These are phyloP conservation scores for Phylloboletellus chloephorus DNA, from an alignment of 1,284 basidiomycete genomes.

Conservation along the genomic window DNA sequence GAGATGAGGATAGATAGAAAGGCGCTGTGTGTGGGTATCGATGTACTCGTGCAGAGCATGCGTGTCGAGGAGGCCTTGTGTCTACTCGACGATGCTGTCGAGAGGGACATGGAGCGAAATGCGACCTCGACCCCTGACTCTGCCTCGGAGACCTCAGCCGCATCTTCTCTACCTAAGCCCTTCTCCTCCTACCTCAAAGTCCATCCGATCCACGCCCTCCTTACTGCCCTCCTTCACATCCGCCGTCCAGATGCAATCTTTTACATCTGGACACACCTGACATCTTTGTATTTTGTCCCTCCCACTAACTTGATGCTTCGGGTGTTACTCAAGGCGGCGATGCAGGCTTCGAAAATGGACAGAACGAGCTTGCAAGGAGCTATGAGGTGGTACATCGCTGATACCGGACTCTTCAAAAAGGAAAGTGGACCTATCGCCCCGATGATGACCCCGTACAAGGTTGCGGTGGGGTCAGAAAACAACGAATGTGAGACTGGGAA, in stretches of 20 bases:
- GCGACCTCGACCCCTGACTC: background rate
- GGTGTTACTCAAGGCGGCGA: conserved; percentile 55
- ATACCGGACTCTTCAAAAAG: conserved; percentile 18
- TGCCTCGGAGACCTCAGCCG: background rate
- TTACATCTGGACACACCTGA: conserved; percentile 56
- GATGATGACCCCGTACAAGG: conserved; percentile 2
- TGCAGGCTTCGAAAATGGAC: conserved; percentile 47
- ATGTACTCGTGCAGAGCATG: conserved; percentile 42
- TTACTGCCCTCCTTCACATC: conserved; percentile 39
- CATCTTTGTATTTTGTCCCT: conserved; percentile 45
- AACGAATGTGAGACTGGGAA: background rate
- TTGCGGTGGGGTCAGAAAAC: background rate
- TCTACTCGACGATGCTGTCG: conserved; percentile 41
- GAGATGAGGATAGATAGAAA: conserved; percentile 39
- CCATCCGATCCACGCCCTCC: conserved; percentile 47
- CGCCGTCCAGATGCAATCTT: conserved; percentile 57
- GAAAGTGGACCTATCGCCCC: conserved; percentile 16
- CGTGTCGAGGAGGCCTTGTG: conserved; percentile 45
- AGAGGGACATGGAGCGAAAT: conserved; percentile 13
- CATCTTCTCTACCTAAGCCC: conserved; percentile 1
- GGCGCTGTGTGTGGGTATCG: conserved; percentile 47
- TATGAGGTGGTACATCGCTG: conserved; percentile 30
- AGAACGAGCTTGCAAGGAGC: conserved; percentile 42
- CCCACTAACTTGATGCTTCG: conserved; percentile 54
- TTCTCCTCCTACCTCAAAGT: conserved; percentile 25